Percentiles rank a stretch among this genome's conserved stretches.
Conservation (phyloP, 164 flowering plant genomes). For the grape (Vitis vinifera) region ASM3070453v1 NC_081808.1:16758501-16759000, state of each 20-base stretch:
- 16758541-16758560: constrained; percentile 79
- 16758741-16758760: constrained; percentile 91
- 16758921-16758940: too few species aligned
- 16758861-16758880: too few species aligned
- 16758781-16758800: constrained; percentile 54
- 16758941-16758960: too few species aligned
- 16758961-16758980: too few species aligned
- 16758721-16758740: constrained; percentile 67
- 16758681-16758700: constrained; percentile 66
- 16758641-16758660: constrained; percentile 57
- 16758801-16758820: too few species aligned
- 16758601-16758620: constrained; percentile 80
- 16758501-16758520: constrained; percentile 76
- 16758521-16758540: constrained; percentile 77
- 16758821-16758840: too few species aligned
- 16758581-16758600: constrained; percentile 55
- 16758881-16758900: too few species aligned
- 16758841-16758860: too few species aligned
- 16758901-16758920: too few species aligned
- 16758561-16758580: constrained; percentile 73
- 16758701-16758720: constrained; percentile 63
- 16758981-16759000: too few species aligned
- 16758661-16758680: constrained; percentile 72
- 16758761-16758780: constrained; percentile 78
- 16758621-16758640: constrained; percentile 72